A percentile compares a stretch with the other conserved stretches of the same genome.
Evolutionary conservation across 108 stramenopile species (phyloP).

Genomic region (Cyclotella sp.): DNA sequence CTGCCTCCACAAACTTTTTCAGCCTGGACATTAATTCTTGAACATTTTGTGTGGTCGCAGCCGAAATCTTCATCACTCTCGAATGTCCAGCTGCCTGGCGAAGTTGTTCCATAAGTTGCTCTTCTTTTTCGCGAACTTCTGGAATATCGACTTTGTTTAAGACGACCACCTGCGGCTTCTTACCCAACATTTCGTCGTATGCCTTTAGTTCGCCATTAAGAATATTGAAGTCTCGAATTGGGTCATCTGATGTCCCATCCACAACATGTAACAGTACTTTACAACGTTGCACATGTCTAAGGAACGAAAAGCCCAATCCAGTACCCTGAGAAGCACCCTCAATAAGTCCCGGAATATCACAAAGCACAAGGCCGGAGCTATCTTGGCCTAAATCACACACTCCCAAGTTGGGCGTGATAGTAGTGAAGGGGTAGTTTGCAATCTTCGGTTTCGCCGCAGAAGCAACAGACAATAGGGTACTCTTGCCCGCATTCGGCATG

Average conservation of each 20-base stretch:
- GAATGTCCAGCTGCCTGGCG: conserved; percentile 82
- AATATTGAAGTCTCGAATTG: conserved; percentile 90
- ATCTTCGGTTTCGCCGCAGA: conserved; percentile 94
- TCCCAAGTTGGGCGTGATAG: conserved; percentile 96
- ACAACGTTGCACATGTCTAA: conserved; percentile 92
- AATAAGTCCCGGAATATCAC: conserved; percentile 95
- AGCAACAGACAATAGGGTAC: conserved; percentile 88
- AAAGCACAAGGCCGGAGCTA: conserved; percentile 86
- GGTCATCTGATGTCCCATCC: conserved; percentile 93
- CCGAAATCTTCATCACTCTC: conserved; percentile 88
- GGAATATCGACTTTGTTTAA: conserved; percentile 93
- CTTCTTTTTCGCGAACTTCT: conserved; percentile 81
- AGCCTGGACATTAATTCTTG: conserved; percentile 92
- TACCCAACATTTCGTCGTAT: conserved; percentile 85
- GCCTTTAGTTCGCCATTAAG: conserved; percentile 91
- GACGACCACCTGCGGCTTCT: conserved; percentile 96
- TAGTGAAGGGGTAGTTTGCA: conserved; percentile 98
- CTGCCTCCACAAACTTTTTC: conserved; percentile 86
- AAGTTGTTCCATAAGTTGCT: conserved; percentile 71
- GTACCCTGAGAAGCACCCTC: conserved; percentile 87
- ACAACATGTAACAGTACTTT: conserved; percentile 94
- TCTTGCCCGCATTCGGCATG: conserved; percentile 99
- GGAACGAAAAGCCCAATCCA: conserved; percentile 90
- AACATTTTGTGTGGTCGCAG: conserved; percentile 84
- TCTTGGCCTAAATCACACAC: conserved; percentile 89